Evolutionary conservation across 2,329 filamentous ascomycete species (phyloP).

Genomic region (Atkinsonella hypoxylon): DNA sequence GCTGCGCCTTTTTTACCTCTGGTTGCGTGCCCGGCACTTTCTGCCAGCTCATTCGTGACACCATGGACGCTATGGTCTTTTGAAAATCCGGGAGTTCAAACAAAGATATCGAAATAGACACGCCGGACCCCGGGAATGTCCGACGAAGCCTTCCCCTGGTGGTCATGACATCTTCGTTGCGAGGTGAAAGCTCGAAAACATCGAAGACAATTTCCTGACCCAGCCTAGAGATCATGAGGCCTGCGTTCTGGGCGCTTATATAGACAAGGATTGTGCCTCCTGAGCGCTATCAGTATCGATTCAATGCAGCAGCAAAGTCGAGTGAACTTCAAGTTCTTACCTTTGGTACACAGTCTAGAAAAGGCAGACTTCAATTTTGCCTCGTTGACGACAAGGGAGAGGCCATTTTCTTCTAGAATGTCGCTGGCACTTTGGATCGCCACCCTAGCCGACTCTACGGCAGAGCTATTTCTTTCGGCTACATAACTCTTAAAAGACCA

Average conservation of each 20-base stretch:
- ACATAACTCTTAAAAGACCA: background rate
- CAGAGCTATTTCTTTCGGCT: background rate
- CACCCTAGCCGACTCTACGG: background rate
- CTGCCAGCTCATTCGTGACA: constrained; percentile 18
- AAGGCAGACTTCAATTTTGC: constrained; percentile 1
- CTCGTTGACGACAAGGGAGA: background rate
- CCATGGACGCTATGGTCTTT: constrained; percentile 8
- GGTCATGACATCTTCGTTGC: constrained; percentile 15
- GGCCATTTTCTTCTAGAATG: background rate
- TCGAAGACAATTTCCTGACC: constrained; percentile 16
- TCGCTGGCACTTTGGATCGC: background rate
- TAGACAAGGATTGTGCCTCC: constrained; percentile 10
- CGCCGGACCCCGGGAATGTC: constrained; percentile 15
- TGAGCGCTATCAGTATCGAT: background rate
- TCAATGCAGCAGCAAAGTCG: background rate
- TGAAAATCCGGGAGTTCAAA: constrained; percentile 10
- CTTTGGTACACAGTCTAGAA: background rate
- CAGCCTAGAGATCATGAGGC: constrained; percentile 13
- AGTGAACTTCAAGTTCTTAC: background rate
- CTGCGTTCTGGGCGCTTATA: constrained; percentile 24
- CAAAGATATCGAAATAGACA: constrained; percentile 9
- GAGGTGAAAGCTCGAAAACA: constrained; percentile 22
- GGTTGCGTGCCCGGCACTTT: constrained; percentile 10
- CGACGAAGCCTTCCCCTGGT: constrained; percentile 19
- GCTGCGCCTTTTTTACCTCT: constrained; percentile 24